Evolutionary conservation across 2,329 filamentous ascomycete species (phyloP), one percentile per base, ranked within the genome.

Genomic region (Cercospora janseana): DNA sequence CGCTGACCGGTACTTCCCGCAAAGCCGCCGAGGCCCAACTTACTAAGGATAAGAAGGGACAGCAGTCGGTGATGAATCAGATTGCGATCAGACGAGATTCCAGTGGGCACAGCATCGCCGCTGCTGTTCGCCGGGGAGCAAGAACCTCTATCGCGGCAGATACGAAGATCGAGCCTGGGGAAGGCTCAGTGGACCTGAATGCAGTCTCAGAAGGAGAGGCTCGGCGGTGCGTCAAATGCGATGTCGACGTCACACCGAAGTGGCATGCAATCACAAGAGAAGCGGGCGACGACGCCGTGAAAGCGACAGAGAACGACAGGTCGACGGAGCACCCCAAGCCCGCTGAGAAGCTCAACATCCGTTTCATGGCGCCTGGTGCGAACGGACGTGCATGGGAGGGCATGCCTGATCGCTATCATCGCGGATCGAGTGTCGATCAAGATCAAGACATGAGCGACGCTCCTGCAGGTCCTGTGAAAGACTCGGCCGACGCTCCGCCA

Each of bases 1-100:
- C 87, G 2, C 74, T 96, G 60, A 96, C 91, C 2, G 93, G 93
- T 21, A 96, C 92, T 13, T 88, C 93, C 16, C 86, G 93, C 47
- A 96, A 95, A 70, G 92, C 93, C 16, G 93, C 88, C 52, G 79
- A 93, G 32, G 65, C 80, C 85, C 64, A 82, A 81, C 49, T 78
- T 21, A 79, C 80, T 9, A 88, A 85, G 65, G 72, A 72, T 18
- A 66, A 68, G 40, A 67, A 70, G 16, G 70, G 67, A 45, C 63
- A 65, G 16, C 57, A 70, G 12, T 65, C 68, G 38, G 41, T 60
- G 18, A 34, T 57, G 12, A 49, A 59, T 4, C 56, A 60, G 4
- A 61, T 61, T 31, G 55, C 48, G 34, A 70, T 66, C 46, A 68
- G 74, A 32, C 66, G 75, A 35, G 71, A 73, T 24, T 70, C 67